phyloP scores from a whole-genome alignment of 495 filamentous ascomycete genomes.

The Melanomma pulvis-pyrius region DNA sequence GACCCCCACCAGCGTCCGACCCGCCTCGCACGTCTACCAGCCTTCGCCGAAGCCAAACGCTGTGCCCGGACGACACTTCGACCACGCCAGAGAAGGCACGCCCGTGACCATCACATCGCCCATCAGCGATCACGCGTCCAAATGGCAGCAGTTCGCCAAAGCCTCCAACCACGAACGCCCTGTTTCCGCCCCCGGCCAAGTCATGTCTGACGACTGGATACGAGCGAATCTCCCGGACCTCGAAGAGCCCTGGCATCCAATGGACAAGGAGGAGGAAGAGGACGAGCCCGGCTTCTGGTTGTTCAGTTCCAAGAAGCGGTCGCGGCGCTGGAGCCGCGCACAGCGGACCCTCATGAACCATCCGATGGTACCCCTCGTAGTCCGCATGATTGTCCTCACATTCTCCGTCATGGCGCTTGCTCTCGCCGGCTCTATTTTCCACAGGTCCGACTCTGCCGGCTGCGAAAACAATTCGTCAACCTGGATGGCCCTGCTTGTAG shows the following conservation, averaged over 20 bases:
- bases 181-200: constrained; percentile 43
- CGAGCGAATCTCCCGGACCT: constrained; percentile 59
- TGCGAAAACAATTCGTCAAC: constrained; percentile 70
- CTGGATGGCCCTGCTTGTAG: constrained; percentile 87
- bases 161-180: constrained; percentile 52
- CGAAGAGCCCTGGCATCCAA: constrained; percentile 60
- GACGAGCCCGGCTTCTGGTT: constrained; percentile 50
- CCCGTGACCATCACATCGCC: constrained; percentile 37
- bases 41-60: constrained; percentile 33
- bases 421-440: constrained; percentile 73
- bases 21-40: constrained; percentile 36
- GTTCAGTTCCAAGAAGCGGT: constrained; percentile 46
- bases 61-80: constrained; percentile 33
- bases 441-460: constrained; percentile 51
- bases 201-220: constrained; percentile 63
- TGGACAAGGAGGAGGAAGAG: constrained; percentile 52
- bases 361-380: constrained; percentile 80
- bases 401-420: constrained; percentile 84
- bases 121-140: constrained; percentile 52
- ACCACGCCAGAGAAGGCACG: constrained; percentile 37
- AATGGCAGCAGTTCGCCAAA: constrained; percentile 64
- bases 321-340: constrained; percentile 59
- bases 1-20: constrained; percentile 24
- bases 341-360: constrained; percentile 59
- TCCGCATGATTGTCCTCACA: constrained; percentile 79